Conservation (phyloP, 2,329 filamentous ascomycete species). For the Fusarium continuum region DNA sequence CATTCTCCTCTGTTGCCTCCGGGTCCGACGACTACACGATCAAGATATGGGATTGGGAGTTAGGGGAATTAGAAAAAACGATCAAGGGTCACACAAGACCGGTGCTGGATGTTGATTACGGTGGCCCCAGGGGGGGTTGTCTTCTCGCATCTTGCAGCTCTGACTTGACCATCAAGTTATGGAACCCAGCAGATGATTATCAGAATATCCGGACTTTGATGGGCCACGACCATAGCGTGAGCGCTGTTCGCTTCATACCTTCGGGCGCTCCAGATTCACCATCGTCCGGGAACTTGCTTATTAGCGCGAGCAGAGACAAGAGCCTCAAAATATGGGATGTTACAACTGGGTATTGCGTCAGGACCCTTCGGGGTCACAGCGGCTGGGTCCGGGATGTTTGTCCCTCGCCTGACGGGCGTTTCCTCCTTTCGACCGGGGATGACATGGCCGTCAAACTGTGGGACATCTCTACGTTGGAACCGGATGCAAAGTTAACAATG, state of each 20-base stretch:
- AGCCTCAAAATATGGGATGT: constrained; percentile 91
- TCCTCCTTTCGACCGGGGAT: constrained; percentile 81
- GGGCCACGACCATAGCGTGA: constrained; percentile 92
- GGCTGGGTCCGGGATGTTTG: constrained; percentile 92
- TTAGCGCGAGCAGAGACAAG: constrained; percentile 85
- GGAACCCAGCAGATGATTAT: constrained; percentile 91
- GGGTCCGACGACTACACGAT: constrained; percentile 92
- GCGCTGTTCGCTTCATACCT: constrained; percentile 88
- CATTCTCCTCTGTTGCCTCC: constrained; percentile 88
- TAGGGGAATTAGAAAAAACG: constrained; percentile 87
- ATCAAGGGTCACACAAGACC: constrained; percentile 91
- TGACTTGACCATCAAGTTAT: constrained; percentile 91
- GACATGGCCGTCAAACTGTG: constrained; percentile 84
- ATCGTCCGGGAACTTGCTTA: constrained; percentile 83
- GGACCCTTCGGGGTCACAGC: constrained; percentile 82
- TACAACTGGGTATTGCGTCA: constrained; percentile 88
- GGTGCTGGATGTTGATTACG: constrained; percentile 89
- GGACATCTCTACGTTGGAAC: constrained; percentile 79
- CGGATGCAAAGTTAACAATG: constrained; percentile 80
- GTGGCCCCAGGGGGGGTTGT: constrained; percentile 80
- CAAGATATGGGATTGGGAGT: constrained; percentile 97
- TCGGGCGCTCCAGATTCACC: no score
- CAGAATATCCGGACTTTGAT: constrained; percentile 94
- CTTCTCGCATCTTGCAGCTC: constrained; percentile 74
- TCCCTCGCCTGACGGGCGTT: constrained; percentile 84